Base-by-base conservation (phyloP, 306 rosid genomes). In the Gynostemma pentaphyllum region DNA sequence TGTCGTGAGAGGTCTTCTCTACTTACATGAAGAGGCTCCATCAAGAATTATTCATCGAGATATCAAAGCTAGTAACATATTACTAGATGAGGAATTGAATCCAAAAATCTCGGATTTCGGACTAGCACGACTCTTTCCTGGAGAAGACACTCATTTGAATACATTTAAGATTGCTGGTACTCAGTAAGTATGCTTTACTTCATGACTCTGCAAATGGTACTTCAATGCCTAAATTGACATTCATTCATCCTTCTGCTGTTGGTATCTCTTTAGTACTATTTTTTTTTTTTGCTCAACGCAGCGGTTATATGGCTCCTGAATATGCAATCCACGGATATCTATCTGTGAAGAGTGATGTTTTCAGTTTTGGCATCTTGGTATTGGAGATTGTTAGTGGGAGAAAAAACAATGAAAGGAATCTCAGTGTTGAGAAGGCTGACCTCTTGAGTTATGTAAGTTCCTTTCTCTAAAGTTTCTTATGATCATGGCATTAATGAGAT, bases 251-350 rank as follows among this genome's bases (percentile, higher is more conserved):
- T 48, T 66, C 36, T 4, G 11, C 55, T 32, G 4, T 65, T 42
- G 40, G 7, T n/a, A 9, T 46, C 13, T 50, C 23, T 23, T 15
- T 49, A 9, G 9, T 22, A 60, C 46, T 9, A 0, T n/a, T 5
- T 21, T 28, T 22, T 7, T 30, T 55, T 55, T 16, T 55, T 23
- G 11, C 53, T 68, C 6, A 19, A 28, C 76, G 70, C 56, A 90
- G 97, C 55, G 97, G 97, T 68, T 90, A 90, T 69, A 90, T 90
- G 96, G 87, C 95, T 1, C 97, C 97, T 37, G 97, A 90, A 76
- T 90, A 90, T 46, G 94, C 95, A 57, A 48, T 82, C 78, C 97
- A 79, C 12, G 97, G 97, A 61, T 90, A 84, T 62, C 70, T 90
- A 24, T 90, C 95, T 0, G 94, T 90, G 70, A 90, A 90, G 80